Conservation (phyloP, 2,329 filamentous ascomycete species). For the Rutstroemia sydowiana region DNA sequence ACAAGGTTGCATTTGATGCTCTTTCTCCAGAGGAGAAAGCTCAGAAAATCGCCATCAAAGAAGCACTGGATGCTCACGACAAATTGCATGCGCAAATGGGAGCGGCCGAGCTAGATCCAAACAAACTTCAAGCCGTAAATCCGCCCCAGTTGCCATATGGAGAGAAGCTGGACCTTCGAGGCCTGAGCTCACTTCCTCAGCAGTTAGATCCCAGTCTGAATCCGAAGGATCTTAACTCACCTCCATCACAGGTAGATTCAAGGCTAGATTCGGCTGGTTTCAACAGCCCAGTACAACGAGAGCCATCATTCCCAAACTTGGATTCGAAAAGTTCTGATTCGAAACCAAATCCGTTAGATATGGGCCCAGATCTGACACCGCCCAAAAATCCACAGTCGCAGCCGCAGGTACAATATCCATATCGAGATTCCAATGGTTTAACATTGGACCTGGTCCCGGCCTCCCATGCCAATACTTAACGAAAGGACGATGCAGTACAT, state of each 20-base stretch:
- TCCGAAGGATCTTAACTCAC: neutral
- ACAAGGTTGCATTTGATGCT: slow-evolving; percentile 52
- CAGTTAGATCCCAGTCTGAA: neutral
- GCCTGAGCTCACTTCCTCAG: neutral
- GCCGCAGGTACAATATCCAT: neutral
- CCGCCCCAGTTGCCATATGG: neutral
- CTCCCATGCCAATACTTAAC: no score
- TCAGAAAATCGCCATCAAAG: slow-evolving; percentile 28
- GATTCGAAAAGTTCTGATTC: neutral
- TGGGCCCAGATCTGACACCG: neutral
- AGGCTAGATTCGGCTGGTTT: neutral
- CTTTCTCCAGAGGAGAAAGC: slow-evolving; percentile 54
- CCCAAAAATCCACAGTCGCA: neutral
- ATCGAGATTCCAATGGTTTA: neutral
- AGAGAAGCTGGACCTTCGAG: neutral
- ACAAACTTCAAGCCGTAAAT: neutral
- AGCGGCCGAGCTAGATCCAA: neutral
- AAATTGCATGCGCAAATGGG: slow-evolving; percentile 8
- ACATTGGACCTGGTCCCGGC: neutral
- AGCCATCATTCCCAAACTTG: neutral
- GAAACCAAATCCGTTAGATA: neutral
- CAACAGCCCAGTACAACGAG: neutral
- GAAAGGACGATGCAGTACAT: no score
- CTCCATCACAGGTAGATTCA: neutral
- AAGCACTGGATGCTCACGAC: slow-evolving; percentile 14